A percentile compares a stretch with the other conserved stretches of the same genome.
Conservation (phyloP, 495 filamentous ascomycete genomes). For the Penicillium fimorum region DNA sequence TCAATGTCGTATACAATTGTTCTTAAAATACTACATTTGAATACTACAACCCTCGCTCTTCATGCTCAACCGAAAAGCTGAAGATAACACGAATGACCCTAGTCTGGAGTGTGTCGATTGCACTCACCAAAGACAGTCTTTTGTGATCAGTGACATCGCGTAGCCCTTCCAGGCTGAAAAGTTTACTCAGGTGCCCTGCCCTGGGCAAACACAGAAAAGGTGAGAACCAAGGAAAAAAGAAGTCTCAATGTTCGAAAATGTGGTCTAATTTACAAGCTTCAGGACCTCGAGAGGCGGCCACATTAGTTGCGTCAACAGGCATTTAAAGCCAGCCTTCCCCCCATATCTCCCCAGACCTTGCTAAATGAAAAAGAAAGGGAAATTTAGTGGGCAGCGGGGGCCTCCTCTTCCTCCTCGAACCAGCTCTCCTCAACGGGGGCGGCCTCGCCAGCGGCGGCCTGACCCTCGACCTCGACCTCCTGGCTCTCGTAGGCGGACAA, state of each 20-base stretch:
- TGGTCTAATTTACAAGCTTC: conserved; percentile 50
- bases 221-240: conserved; percentile 19
- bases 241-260: conserved; percentile 39
- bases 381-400: conserved; percentile 49
- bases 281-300: conserved; percentile 36
- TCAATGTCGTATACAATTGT: background rate
- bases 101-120: background rate
- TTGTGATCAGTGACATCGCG: background rate
- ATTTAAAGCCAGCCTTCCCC: conserved; percentile 22
- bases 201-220: background rate
- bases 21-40: background rate
- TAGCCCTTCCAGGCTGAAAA: background rate
- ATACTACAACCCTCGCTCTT: background rate
- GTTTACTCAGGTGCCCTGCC: background rate
- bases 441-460: conserved; percentile 56
- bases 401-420: conserved; percentile 66
- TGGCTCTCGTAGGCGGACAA: conserved; percentile 90
- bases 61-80: background rate
- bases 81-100: background rate
- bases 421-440: conserved; percentile 64
- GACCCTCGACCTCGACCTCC: conserved; percentile 92
- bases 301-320: conserved; percentile 23
- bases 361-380: conserved; percentile 27
- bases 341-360: conserved; percentile 37
- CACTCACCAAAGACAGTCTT: background rate